Evolutionary conservation across 2,329 filamentous ascomycete species (phyloP).

Genomic region (Sporothrix curviconia): DNA sequence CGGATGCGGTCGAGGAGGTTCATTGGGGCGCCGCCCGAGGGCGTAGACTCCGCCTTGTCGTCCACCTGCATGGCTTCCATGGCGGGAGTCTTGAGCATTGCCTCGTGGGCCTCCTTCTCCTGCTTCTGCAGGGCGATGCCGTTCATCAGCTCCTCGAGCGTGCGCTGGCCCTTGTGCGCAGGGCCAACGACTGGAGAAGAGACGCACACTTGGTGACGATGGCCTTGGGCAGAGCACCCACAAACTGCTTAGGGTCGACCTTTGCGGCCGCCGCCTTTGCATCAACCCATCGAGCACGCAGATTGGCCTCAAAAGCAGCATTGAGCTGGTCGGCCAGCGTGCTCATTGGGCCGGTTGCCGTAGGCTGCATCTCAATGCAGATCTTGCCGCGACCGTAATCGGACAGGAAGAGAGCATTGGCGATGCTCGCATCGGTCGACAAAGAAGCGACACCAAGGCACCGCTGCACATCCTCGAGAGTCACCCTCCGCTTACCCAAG

Average conservation of each 20-base stretch:
- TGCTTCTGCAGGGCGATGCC: slow-evolving; percentile 49
- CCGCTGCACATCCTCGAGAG: slow-evolving; percentile 57
- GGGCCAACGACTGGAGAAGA: slow-evolving; percentile 45
- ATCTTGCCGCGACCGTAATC: slow-evolving; percentile 39
- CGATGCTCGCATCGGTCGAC: background rate
- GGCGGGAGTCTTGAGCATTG: slow-evolving; percentile 30
- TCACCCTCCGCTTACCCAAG: slow-evolving; percentile 67
- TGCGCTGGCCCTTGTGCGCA: slow-evolving; percentile 60
- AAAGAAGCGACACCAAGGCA: slow-evolving; percentile 52
- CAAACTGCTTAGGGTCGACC: slow-evolving; percentile 39
- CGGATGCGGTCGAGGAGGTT: slow-evolving; percentile 71
- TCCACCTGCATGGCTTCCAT: slow-evolving; percentile 9
- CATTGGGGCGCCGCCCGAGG: slow-evolving; percentile 36
- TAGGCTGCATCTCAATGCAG: slow-evolving; percentile 50
- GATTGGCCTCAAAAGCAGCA: slow-evolving; percentile 46
- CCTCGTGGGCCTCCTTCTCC: slow-evolving; percentile 32
- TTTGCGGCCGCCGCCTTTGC: slow-evolving; percentile 18
- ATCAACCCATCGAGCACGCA: slow-evolving; percentile 40
- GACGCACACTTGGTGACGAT: slow-evolving; percentile 47
- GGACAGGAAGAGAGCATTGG: slow-evolving; percentile 31
- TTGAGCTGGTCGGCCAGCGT: slow-evolving; percentile 44
- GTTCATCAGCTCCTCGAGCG: slow-evolving; percentile 62
- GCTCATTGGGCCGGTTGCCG: slow-evolving; percentile 33
- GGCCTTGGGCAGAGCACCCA: slow-evolving; percentile 50
- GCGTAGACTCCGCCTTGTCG: background rate